Evolutionary conservation across 2,329 filamentous ascomycete species (phyloP).

Genomic region (Fusarium newnesense): DNA sequence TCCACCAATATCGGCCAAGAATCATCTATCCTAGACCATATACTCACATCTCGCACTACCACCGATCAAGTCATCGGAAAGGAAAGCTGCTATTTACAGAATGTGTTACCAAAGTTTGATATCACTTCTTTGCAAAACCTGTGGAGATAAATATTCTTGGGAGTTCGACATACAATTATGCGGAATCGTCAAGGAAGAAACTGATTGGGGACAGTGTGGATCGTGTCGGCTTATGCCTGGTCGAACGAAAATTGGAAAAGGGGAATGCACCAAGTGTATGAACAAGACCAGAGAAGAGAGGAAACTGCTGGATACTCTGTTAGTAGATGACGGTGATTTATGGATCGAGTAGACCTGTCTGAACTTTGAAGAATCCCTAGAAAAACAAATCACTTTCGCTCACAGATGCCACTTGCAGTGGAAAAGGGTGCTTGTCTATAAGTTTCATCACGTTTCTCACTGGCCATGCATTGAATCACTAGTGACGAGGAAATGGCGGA

Average conservation of each 20-base stretch:
- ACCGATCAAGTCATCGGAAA: rapidly evolving
- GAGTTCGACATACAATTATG: neutral
- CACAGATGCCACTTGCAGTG: neutral
- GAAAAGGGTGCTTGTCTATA: rapidly evolving
- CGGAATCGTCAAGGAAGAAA: too few relatives aligned
- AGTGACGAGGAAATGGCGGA: rapidly evolving
- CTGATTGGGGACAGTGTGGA: neutral
- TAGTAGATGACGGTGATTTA: neutral
- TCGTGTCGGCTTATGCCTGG: neutral
- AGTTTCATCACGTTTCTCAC: rapidly evolving
- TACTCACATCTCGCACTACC: rapidly evolving
- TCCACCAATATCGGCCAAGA: rapidly evolving
- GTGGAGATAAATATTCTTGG: neutral
- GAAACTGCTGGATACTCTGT: neutral
- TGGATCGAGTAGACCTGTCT: neutral
- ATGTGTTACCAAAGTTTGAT: neutral
- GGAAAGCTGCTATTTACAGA: rapidly evolving
- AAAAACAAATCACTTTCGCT: too few relatives aligned
- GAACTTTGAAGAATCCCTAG: rapidly evolving
- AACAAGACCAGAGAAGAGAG: neutral
- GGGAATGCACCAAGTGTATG: neutral
- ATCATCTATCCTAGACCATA: neutral
- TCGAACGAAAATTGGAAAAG: rapidly evolving
- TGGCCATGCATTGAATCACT: rapidly evolving
- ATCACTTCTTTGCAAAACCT: neutral